A percentile compares a stretch with the other conserved stretches of the same genome.
Conservation (phyloP, 768 basidiomycete genomes). For the Russula compacta region DNA sequence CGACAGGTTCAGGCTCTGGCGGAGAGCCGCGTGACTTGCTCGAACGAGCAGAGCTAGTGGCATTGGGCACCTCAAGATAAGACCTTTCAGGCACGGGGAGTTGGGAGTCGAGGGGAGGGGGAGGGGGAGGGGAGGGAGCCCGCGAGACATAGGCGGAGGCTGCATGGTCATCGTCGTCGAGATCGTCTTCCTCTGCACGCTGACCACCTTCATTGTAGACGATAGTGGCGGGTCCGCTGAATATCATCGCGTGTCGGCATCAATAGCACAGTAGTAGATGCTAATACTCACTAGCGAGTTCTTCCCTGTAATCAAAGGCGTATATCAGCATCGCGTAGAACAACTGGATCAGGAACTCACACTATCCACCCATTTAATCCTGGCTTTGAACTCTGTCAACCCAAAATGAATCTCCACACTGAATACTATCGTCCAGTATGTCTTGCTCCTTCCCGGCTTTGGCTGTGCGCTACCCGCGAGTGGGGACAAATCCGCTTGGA, state of each 20-base stretch:
- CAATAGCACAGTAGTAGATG: neutral
- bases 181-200: constrained; percentile 65
- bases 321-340: neutral
- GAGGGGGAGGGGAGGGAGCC: constrained; percentile 36
- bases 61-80: constrained; percentile 26
- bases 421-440: constrained; percentile 79
- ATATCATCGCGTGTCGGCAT: constrained; percentile 8
- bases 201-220: constrained; percentile 76
- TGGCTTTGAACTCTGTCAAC: constrained; percentile 70
- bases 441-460: constrained; percentile 53
- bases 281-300: constrained; percentile 53
- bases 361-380: constrained; percentile 77
- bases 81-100: constrained; percentile 22
- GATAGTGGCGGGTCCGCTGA: constrained; percentile 69
- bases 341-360: constrained; percentile 33
- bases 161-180: constrained; percentile 36
- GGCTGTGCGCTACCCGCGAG: constrained; percentile 62
- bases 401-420: constrained; percentile 80
- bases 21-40: constrained; percentile 22
- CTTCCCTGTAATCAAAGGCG: constrained; percentile 38
- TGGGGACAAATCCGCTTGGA: constrained; percentile 68
- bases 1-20: constrained; percentile 12
- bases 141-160: constrained; percentile 44
- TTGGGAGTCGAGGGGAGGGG: constrained; percentile 23
- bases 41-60: neutral